phyloP scores from a whole-genome alignment of 345 rosid species.

The Noccaea caerulescens region DNA sequence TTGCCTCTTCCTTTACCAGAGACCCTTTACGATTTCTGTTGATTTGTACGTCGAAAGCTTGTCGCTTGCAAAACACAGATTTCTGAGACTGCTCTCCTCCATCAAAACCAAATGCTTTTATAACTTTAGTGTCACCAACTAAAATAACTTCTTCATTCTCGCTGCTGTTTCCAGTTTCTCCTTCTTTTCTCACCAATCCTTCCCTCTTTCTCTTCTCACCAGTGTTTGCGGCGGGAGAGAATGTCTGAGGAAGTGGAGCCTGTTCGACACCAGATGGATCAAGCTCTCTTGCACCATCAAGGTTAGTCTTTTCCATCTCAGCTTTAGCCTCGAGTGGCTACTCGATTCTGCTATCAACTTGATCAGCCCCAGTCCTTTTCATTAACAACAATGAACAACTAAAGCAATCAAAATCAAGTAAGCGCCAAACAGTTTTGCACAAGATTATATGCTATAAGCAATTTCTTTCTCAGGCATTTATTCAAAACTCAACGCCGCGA shows the following conservation, averaged over 20 bases:
- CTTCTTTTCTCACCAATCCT: constrained; percentile 53
- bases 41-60: constrained; percentile 63
- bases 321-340: background rate
- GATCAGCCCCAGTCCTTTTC: constrained; percentile 3
- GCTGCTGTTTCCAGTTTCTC: constrained; percentile 51
- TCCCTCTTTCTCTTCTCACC: constrained; percentile 56
- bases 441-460: background rate
- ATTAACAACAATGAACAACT: background rate
- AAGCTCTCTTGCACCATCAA: background rate
- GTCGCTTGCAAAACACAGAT: constrained; percentile 59
- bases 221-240: constrained; percentile 37
- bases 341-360: background rate
- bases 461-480: background rate
- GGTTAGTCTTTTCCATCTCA: constrained; percentile 23
- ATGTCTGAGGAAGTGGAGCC: background rate
- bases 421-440: background rate
- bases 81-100: constrained; percentile 51
- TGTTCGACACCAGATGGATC: background rate
- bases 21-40: constrained; percentile 52
- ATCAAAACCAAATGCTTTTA: constrained; percentile 33
- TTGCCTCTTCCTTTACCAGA: constrained; percentile 39
- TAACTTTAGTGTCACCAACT: constrained; percentile 50
- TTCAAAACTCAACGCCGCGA: background rate
- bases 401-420: background rate
- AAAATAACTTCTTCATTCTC: constrained; percentile 51